Percentiles rank a stretch among this genome's conserved stretches.
Conservation (phyloP, 805 yeast species). For the Sugiyamaella valdiviana region DNA sequence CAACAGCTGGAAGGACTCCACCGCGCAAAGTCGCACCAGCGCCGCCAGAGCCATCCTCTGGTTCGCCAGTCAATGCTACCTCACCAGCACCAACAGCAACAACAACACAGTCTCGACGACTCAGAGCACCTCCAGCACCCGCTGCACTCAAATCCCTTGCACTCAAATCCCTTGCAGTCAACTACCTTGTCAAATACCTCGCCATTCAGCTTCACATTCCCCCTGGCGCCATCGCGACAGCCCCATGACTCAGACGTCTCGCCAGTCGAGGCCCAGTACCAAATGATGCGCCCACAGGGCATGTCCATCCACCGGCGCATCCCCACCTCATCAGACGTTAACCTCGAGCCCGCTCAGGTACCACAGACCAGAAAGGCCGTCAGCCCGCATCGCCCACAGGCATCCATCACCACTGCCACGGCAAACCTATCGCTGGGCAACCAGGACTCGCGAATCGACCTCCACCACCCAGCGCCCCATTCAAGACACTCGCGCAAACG, state of each 20-base stretch:
- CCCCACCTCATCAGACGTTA: neutral
- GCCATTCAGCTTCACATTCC: slow-evolving; percentile 4
- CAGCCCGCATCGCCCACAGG: slow-evolving; percentile 6
- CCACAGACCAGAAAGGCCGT: neutral
- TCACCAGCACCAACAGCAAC: slow-evolving; percentile 15
- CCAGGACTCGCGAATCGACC: neutral
- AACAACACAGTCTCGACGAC: neutral
- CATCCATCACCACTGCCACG: slow-evolving; percentile 9
- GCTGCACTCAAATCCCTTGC: slow-evolving; percentile 2
- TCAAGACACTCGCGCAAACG: neutral
- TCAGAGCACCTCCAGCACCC: slow-evolving; percentile 3
- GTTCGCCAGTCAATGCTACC: neutral
- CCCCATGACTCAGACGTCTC: neutral
- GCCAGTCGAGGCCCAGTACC: neutral
- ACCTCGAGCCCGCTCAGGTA: neutral
- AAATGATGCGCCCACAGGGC: neutral
- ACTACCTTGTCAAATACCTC: neutral
- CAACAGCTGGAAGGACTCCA: neutral
- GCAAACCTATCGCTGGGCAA: slow-evolving; percentile 7
- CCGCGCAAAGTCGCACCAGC: neutral
- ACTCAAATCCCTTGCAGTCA: neutral
- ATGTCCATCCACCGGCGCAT: neutral
- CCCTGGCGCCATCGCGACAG: neutral
- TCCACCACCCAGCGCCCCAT: neutral
- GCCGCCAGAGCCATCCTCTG: neutral